A percentile compares a stretch with the other conserved stretches of the same genome.
Conservation (phyloP, 495 filamentous ascomycete genomes). For the Neurospora tetrasperma region DNA sequence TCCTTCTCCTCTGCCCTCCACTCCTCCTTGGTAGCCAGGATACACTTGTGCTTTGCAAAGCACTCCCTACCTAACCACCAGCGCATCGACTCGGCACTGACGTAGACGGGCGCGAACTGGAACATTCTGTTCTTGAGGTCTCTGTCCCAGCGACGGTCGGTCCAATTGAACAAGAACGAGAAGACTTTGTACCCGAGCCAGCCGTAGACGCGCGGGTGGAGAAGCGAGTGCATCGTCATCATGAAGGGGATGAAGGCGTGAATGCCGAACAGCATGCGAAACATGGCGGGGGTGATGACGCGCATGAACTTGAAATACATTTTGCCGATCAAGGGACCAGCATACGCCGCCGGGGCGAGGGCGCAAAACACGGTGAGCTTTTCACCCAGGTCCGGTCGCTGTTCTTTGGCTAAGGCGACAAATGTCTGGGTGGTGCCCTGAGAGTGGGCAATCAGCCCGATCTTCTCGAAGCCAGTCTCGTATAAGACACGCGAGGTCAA, state of each 20-base stretch:
- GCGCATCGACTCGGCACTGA: conserved; percentile 80
- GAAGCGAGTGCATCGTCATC: conserved; percentile 65
- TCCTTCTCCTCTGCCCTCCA: conserved; percentile 53
- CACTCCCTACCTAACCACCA: conserved; percentile 94
- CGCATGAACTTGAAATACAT: conserved; percentile 92
- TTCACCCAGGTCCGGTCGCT: conserved; percentile 77
- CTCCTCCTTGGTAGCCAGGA: conserved; percentile 68
- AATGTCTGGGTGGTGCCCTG: conserved; percentile 90
- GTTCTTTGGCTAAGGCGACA: conserved; percentile 82
- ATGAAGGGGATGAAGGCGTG: conserved; percentile 94
- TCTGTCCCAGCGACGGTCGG: conserved; percentile 75
- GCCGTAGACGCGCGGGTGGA: conserved; percentile 66
- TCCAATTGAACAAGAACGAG: conserved; percentile 84
- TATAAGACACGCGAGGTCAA: conserved; percentile 73
- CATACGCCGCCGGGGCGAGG: conserved; percentile 85
- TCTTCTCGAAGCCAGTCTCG: conserved; percentile 74
- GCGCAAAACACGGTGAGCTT: conserved; percentile 88
- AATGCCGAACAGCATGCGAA: conserved; percentile 80
- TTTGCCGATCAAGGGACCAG: conserved; percentile 75
- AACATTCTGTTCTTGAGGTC: conserved; percentile 76
- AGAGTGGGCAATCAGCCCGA: conserved; percentile 78
- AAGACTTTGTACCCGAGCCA: conserved; percentile 84
- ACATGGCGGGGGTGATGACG: conserved; percentile 61
- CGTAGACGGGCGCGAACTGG: conserved; percentile 84
- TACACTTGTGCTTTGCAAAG: conserved; percentile 87